Evolutionary conservation across 2,329 filamentous ascomycete genomes (phyloP), one percentile per base, ranked within the genome.

Genomic region (Tolypocladium ovalisporum): DNA sequence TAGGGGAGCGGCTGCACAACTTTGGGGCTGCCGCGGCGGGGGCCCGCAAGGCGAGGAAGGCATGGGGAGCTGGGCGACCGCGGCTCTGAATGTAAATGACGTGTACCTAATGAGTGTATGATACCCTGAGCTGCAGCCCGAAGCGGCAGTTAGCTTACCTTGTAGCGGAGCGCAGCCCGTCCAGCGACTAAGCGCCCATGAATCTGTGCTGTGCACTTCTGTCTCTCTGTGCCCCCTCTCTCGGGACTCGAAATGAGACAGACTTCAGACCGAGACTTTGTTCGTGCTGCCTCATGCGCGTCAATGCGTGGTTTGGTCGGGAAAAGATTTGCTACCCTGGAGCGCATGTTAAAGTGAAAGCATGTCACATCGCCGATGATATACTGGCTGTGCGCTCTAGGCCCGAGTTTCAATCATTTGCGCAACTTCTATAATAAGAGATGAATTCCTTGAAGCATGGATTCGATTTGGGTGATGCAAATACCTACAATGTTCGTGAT

Each of bases 1-100:
- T 97, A 67, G 94, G 94, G 2, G 93, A 99, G 75, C 78, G 92
- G 59, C 73, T 99, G 66, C 95, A 99, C 74, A 99, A 99, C 71
- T 96, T 97, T 73, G 89, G 90, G 4, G 70, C 71, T 2, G 72
- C 70, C 9, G 69, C 73, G 19, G 71, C 72, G 9, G 73, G 69
- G 22, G 69, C 68, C 22, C 67, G 70, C 17, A 69, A 68, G 57
- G 66, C 67, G 19, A 68, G 67, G 58, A 67, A 66, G 2, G 68
- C 69, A 17, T 75, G 74, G 73, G 71, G 70, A 55, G 67, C 70
- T 17, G 67, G 70, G 47, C 51, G 54, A 15, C 35, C 58, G 22
- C 49, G 56, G 5, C 29, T 52, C 15, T 52, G 47, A 35, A 15
- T 39, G 49, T 56, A 39, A 24, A 51, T 40, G 24, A 47, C 32